Evolutionary conservation across 306 rosid species (phyloP), one percentile per base, ranked within the genome.

Genomic region (Sicyos edulis): DNA sequence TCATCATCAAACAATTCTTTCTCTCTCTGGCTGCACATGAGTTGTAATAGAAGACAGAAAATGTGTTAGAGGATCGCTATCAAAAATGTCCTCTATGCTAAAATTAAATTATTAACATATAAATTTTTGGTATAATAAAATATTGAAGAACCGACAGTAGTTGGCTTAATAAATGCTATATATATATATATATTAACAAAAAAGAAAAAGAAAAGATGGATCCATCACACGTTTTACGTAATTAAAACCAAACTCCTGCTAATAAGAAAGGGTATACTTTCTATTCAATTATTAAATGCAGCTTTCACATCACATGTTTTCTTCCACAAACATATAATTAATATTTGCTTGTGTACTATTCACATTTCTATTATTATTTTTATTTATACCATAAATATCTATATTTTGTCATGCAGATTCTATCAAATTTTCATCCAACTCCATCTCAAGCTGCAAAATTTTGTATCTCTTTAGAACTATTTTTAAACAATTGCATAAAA

Each of bases 121-220:
- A 12, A 4, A 16, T 20, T 20, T 21, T 67, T 45, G 16, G 40
- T 12, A 47, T 67, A 67, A 34, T 20, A 67, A 67, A 67, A 47
- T 47, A 47, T 45, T 47, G 21, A 47, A 67, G 42, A 67, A 67
- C 72, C 72, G 72, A 67, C 72, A 44, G 72, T 67, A 7, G 72
- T 67, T 67, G 72, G 72, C 16, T 67, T 67, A 67, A 67, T 67
- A 67, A 67, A 67, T 67, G 20, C 42, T n/a, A n/a, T n/a, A n/a
- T n/a, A n/a, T n/a, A n/a, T n/a, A n/a, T n/a, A n/a, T n/a, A n/a
- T n/a, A n/a, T 54, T 16, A 15, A 24, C 1, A 10, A 12, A 58
- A 24, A 12, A 58, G 1, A 32, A 29, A 16, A 60, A 65, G 13
- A 10, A 65, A 5, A 47, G 10, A 65, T 42, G 10, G 17, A 44